Conservation (phyloP, 306 rosid species). For the Quercus cerris region DNA sequence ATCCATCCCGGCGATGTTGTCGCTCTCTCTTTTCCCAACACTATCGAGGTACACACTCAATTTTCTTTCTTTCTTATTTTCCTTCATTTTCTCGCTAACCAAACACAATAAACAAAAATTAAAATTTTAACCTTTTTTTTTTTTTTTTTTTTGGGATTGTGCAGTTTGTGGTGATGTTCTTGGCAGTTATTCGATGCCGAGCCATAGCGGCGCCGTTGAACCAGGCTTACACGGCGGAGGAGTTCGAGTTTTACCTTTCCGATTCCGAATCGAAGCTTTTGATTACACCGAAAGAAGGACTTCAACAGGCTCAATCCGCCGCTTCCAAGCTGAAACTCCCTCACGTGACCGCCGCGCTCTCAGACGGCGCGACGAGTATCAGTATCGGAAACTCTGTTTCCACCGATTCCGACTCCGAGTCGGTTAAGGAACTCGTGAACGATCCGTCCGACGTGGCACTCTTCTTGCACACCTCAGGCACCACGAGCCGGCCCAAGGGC, state of each 20-base stretch:
- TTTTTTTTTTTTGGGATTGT: not conserved
- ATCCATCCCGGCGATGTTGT: slow-evolving; percentile 64
- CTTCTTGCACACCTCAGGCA: slow-evolving; percentile 97
- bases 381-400: slow-evolving; percentile 3
- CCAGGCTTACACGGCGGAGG: slow-evolving; percentile 78
- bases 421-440: slow-evolving; percentile 25
- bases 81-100: not conserved
- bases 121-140: too few species aligned
- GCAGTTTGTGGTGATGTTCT: slow-evolving; percentile 66
- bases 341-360: slow-evolving; percentile 41
- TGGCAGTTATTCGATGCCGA: slow-evolving; percentile 78
- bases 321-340: slow-evolving; percentile 66
- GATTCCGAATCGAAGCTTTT: slow-evolving; percentile 88
- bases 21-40: slow-evolving; percentile 88
- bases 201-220: slow-evolving; percentile 92
- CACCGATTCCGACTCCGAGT: slow-evolving; percentile 6
- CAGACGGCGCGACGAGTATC: slow-evolving; percentile 10
- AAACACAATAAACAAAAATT: not conserved
- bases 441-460: slow-evolving; percentile 79
- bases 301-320: slow-evolving; percentile 46
- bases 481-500: slow-evolving; percentile 95
- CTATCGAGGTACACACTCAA: slow-evolving; percentile 50
- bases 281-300: slow-evolving; percentile 52
- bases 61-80: not conserved
- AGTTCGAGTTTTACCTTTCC: slow-evolving; percentile 82